These are phyloP conservation scores for Mucor velutinosus DNA, from an alignment of 371 early-diverging fungal genomes.

Conservation along the genomic window DNA sequence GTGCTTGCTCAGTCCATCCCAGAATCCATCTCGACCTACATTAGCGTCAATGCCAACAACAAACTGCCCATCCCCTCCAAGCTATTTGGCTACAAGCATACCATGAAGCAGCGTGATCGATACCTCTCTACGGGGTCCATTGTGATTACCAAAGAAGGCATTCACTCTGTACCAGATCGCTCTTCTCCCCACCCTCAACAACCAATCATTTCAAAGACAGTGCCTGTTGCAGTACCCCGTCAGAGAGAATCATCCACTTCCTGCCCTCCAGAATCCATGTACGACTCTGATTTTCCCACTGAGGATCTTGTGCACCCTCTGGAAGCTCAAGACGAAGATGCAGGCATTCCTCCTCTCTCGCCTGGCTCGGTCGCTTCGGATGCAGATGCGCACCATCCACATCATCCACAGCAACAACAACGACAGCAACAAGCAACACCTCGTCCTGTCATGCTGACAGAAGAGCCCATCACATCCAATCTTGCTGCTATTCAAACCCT, in stretches of 20 bases:
- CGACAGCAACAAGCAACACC: conserved; percentile 6
- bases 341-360: conserved; percentile 13
- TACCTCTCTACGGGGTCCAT: conserved; percentile 37
- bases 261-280: conserved; percentile 8
- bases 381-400: neutral
- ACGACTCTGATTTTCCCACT: conserved; percentile 10
- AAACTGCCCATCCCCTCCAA: conserved; percentile 36
- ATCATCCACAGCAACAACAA: neutral
- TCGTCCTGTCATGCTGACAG: conserved; percentile 21
- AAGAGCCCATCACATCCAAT: conserved; percentile 32
- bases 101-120: conserved; percentile 31
- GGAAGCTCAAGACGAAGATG: conserved; percentile 12
- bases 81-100: conserved; percentile 21
- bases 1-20: conserved; percentile 43
- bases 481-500: conserved; percentile 47
- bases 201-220: conserved; percentile 7
- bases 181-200: neutral
- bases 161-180: conserved; percentile 21
- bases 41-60: conserved; percentile 42
- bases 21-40: conserved; percentile 41
- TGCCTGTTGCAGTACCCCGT: neutral
- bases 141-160: conserved; percentile 37
- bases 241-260: neutral
- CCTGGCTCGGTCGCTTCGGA: conserved; percentile 8
- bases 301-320: conserved; percentile 30